A percentile compares a stretch with the other conserved stretches of the same genome.
Conservation (phyloP, 1,139 yeast species). For the Saccharomyces hybrid region DNA sequence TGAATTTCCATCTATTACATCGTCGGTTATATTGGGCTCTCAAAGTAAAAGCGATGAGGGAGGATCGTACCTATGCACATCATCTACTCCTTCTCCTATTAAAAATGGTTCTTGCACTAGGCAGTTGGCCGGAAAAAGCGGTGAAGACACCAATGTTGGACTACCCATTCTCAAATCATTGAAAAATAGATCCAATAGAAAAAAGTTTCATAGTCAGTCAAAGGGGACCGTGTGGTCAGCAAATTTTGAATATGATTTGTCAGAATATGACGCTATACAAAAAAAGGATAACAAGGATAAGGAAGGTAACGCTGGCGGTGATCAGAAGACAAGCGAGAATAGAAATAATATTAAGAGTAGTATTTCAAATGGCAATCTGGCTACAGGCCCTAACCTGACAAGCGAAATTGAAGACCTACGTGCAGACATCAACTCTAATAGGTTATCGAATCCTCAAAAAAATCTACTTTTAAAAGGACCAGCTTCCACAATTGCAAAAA, state of each 20-base stretch:
- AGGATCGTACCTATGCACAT: constrained; percentile 6
- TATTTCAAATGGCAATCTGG: not conserved
- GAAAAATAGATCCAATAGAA: constrained; percentile 2
- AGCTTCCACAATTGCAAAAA: not conserved
- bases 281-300: not conserved
- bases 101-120: constrained; percentile 3
- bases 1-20: not conserved
- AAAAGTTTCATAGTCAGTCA: constrained; percentile 4
- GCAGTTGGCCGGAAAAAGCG: not conserved
- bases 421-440: not conserved
- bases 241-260: constrained; percentile 23
- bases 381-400: not conserved
- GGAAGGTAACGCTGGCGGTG: not conserved
- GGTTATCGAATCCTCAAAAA: constrained; percentile 7
- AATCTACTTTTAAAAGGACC: constrained; percentile 8
- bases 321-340: not conserved
- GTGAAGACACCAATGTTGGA: not conserved
- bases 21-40: not conserved
- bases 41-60: constrained; percentile 2
- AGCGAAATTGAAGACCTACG: not conserved
- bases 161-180: not conserved
- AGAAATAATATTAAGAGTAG: not conserved
- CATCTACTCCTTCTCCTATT: constrained; percentile 21
- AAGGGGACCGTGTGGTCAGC: constrained; percentile 26
- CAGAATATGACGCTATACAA: constrained; percentile 15